Base-by-base conservation (phyloP, 2,329 filamentous ascomycete species). In the Clarireedia hainanense region DNA sequence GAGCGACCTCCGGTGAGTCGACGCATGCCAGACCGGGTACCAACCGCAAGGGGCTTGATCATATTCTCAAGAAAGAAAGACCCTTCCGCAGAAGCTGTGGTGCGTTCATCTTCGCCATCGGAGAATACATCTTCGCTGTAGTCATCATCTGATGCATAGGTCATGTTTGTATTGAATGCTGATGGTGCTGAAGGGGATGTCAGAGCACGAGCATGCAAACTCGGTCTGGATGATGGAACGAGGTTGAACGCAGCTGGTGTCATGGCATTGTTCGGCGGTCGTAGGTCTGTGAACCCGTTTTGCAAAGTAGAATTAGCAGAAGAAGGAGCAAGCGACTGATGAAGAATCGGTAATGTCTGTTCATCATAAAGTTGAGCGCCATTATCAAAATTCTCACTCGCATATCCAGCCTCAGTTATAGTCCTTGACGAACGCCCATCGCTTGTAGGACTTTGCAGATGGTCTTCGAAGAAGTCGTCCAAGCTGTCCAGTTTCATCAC, bases 301-400 rank as follows among this genome's bases (percentile, higher is more conserved):
- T 96, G 90, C 70, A 97, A 94, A 0, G 86, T 88, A 0, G 81
- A 80, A 1, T 84, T 81, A 50, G 83, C 88, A 39, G 86, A 85
- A 61, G 84, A 92, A 10, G 80, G 67, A 23, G 78, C 81, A 24
- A 88, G 77, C 0, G 90, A 94, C 67, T 94, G 89, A 64, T 94
- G 88, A 5, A 96, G 74, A 51, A 96, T 95, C 0, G 92, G 92
- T 10, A 94, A 77, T 6, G 94, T 95, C 68, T 95, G 89, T 69
- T 96, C 90, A 65, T 96, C 91, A 70, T 97, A 96, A 0, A 96
- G 74, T 67, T 89, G 85, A 23, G 91, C 87, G 36, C 37, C 52
- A 1, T 85, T 84, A 61, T 94, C 87, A 51, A 84, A 84, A 9
- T 78, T 79, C 59, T 84, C 83, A 0, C 80, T 80, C 0, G 81